Base-by-base conservation (phyloP, 805 yeast species). In the Metschnikowia corniflorae region DNA sequence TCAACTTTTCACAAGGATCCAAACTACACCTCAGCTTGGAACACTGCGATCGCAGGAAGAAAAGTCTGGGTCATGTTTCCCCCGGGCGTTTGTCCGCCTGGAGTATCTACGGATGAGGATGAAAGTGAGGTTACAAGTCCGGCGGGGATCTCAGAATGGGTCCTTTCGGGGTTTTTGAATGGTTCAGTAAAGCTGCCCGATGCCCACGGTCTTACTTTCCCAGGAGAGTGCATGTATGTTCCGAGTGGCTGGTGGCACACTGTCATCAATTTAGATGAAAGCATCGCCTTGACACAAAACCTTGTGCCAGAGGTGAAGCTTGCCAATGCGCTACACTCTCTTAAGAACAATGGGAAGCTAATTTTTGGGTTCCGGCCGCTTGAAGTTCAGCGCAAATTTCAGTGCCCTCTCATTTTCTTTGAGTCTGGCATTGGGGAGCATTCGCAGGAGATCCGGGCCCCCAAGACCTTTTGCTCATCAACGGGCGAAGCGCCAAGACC, bases 211-310 rank as follows among this genome's bases (percentile, higher is more conserved):
- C 67, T 88, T 10, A 83, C 94, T 0, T 78, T 77, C 46, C 82
- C 87, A 0, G 91, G 89, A 5, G 94, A 89, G 55, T 82, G 87
- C 42, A 75, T 87, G 71, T 78, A 83, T 55, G 97, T 88, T 6
- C 97, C 97, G 3, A 73, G 88, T n/a, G 94, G 95, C 1, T 88
- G 97, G 97, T 88, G 97, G 97, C 97, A 88, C 65, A 68, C 80
- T 31, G 97, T 89, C 20, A 85, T 88, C n/a, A 88, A 88, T 50
- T 53, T 88, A 9, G 84, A 81, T 40, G 87, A 82, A 53, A 69
- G 80, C n/a, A 79, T 88, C 14, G 97, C 96, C 0, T 61, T 88
- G 50, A 88, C 97, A 0, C 94, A 86, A 46, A 88, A 88, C 57
- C 88, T 89, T 58, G 89, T 86, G 8, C 94, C 96, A 0, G 55